Evolutionary conservation across 2,329 filamentous ascomycete species (phyloP), one percentile per base, ranked within the genome.

Genomic region (Scedosporium dehoogii): DNA sequence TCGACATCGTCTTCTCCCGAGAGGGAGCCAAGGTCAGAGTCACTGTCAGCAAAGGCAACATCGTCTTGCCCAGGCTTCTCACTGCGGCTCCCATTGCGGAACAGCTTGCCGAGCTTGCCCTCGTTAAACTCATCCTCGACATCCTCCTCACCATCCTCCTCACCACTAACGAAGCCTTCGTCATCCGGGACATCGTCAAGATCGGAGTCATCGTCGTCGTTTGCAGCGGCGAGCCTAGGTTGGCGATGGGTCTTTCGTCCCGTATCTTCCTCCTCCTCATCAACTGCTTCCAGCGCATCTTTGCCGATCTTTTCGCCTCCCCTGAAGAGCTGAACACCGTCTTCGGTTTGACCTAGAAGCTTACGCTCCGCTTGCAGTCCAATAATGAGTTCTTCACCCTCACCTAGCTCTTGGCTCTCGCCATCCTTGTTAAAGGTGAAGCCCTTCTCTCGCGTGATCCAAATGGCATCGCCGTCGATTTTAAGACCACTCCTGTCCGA

Each of bases 401-500:
- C 82, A n/a, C 94, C 94, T 56, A 91, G 85, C 68, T 96, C 90
- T 33, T 82, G 82, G 10, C 85, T 82, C 10, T 90, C 86, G 2
- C 75, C 81, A 33, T 85, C 83, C 66, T 81, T 82, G 72, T 87
- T 81, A 67, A 99, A 97, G 3, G 85, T 96, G 68, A 88, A 88
- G 0, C 85, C 85, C 68, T 86, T 87, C 60, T 88, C 84, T 63
- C 83, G 78, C 9, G 85, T 87, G 64, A 88, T 97, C 78, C 96
- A 99, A 44, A 99, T 92, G 6, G 93, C 92, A 75, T 99, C 94
- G 65, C 96, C 96, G 68, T 99, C 94, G 60, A 99, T 93, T 71
- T 97, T 87, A 12, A 99, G 85, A 69, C 94, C 94, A 67, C 92
- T 96, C 41, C 96, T 92, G 75, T 99, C 94, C 27, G 92, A 96